These are phyloP conservation scores for Dactylellina cionopaga DNA, from an alignment of 2,329 filamentous ascomycete species.

Conservation along the genomic window DNA sequence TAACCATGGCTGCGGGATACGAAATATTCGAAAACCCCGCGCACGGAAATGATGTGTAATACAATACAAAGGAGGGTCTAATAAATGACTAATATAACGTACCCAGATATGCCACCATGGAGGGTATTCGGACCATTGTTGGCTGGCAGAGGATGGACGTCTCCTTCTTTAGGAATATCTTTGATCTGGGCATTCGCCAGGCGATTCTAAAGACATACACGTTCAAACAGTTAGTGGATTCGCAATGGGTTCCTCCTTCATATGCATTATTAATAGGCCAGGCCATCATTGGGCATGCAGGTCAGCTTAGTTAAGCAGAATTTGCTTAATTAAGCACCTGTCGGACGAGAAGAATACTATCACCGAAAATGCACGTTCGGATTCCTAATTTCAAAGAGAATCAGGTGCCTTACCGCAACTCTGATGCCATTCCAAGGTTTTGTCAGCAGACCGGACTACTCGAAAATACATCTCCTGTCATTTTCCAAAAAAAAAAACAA, in stretches of 20 bases:
- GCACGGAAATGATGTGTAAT: slow-evolving; percentile 3
- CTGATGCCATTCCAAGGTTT: slow-evolving; percentile 26
- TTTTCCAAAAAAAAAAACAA: background rate
- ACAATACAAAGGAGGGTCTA: background rate
- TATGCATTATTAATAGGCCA: slow-evolving; percentile 31
- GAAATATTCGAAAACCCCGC: slow-evolving; percentile 11
- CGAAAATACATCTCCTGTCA: background rate
- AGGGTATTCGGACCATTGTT: slow-evolving; percentile 83
- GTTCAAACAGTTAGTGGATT: slow-evolving; percentile 14
- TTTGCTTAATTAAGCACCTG: slow-evolving; percentile 8
- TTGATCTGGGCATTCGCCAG: slow-evolving; percentile 46
- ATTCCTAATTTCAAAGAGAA: slow-evolving; percentile 17
- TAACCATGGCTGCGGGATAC: background rate
- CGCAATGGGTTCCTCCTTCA: background rate
- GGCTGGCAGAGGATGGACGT: slow-evolving; percentile 69
- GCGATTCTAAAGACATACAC: slow-evolving; percentile 28
- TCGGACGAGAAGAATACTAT: slow-evolving; percentile 46
- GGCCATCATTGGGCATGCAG: slow-evolving; percentile 42
- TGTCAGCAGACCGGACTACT: slow-evolving; percentile 30
- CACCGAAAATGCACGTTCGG: slow-evolving; percentile 8
- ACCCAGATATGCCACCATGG: slow-evolving; percentile 69
- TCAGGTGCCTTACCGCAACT: slow-evolving; percentile 52
- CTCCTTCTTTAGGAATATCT: slow-evolving; percentile 42
- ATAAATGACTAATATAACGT: slow-evolving; percentile 58
- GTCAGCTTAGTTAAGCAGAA: slow-evolving; percentile 46